These are phyloP conservation scores for Saururus chinensis DNA, from an alignment of 164 flowering plant genomes.

Conservation along the genomic window DNA sequence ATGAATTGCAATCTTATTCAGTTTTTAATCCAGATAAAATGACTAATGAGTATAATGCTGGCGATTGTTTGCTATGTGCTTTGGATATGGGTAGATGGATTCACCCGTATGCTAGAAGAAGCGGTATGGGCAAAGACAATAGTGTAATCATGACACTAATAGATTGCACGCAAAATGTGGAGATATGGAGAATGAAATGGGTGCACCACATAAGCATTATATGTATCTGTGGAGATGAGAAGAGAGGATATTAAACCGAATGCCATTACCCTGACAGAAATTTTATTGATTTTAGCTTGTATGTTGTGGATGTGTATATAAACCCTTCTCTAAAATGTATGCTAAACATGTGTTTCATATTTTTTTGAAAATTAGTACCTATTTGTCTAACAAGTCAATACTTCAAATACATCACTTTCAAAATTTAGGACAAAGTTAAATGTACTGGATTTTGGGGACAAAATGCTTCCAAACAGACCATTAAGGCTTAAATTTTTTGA, in stretches of 20 bases:
- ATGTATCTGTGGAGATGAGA: constrained; percentile 44
- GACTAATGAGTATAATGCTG: constrained; percentile 55
- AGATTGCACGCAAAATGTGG: constrained; percentile 86
- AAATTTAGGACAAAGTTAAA: too few species aligned
- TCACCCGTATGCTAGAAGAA: constrained; percentile 35
- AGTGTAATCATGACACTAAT: constrained; percentile 55
- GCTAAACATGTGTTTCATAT: too few species aligned
- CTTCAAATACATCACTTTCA: too few species aligned
- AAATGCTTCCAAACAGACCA: too few species aligned
- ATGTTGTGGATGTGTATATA: too few species aligned
- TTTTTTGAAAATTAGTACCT: too few species aligned
- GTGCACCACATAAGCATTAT: constrained; percentile 46
- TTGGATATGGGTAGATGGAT: constrained; percentile 61
- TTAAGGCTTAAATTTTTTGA: too few species aligned
- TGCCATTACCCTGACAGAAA: constrained; percentile 54
- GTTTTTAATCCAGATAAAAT: too few species aligned
- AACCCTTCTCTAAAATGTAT: too few species aligned
- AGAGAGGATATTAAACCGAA: constrained; percentile 36
- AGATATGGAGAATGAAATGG: constrained; percentile 52
- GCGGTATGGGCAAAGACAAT: constrained; percentile 29
- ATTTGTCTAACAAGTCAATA: too few species aligned
- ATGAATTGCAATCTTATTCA: constrained; percentile 39
- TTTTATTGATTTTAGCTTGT: too few species aligned
- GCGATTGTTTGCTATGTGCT: constrained; percentile 78
- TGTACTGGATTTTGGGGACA: too few species aligned